Evolutionary conservation across 495 filamentous ascomycete genomes (phyloP), one percentile per base, ranked within the genome.

Genomic region (Melanomma pulvis-pyrius): DNA sequence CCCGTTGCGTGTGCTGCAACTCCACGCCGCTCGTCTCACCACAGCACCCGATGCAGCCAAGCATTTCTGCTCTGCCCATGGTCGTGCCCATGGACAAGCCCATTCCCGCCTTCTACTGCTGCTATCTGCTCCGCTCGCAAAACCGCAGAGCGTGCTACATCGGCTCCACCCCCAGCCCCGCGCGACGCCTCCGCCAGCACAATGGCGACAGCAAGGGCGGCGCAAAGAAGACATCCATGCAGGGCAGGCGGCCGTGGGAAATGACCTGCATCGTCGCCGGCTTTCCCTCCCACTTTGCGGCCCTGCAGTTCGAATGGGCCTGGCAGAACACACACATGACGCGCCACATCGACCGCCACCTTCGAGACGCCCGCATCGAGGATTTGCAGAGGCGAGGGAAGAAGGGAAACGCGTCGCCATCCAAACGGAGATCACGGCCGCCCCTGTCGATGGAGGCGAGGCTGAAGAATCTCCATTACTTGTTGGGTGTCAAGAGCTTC

Each of bases 251-350:
- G 55, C 94, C 96, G 0, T 98, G 96, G 94, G 91, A 98, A 73
- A 97, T 98, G 92, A 82, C 87, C 0, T 86, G 86, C 30, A 82
- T 97, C 6, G 91, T 98, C 0, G 88, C 89, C 1, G 94, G 96
- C 0, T 98, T 98, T 69, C 91, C 90, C 15, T 92, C 88, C 58
- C 86, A 87, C 68, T 85, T 91, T 21, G 92, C 91, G 1, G 94
- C 96, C 2, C 77, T 98, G 64, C 94, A 98, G 72, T 98, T 98
- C 71, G 94, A 98, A 83, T 98, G 93, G 93, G 93, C 93, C 34
- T 92, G 93, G 83, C 92, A 90, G 67, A 90, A 97, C 73, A 83
- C 91, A 0, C 87, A 92, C 69, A 71, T 85, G 25, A 89, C 93
- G 5, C 79, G 86, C 22, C 91, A 93, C 73, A 88, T 96, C 63